Evolutionary conservation across 1,139 yeast species (phyloP).

Genomic region (Saccharomyces pastorianus): DNA sequence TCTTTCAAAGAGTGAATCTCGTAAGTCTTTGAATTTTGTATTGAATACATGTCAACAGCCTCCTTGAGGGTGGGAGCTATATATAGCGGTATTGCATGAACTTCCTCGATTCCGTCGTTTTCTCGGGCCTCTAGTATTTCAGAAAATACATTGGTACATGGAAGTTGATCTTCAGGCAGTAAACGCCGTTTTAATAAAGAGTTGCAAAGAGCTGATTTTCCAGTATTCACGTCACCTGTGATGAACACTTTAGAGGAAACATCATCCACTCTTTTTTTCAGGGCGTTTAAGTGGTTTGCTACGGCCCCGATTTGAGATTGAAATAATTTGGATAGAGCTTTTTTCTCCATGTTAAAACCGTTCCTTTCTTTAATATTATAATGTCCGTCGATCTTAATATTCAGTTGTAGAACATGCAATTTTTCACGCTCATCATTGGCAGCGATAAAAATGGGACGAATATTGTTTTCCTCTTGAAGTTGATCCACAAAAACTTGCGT

Average conservation of each 20-base stretch:
- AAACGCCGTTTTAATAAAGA: conserved; percentile 71
- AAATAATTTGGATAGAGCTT: conserved; percentile 25
- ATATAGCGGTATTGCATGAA: conserved; percentile 79
- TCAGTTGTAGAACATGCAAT: conserved; percentile 22
- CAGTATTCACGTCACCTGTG: conserved; percentile 95
- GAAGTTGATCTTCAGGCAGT: conserved; percentile 94
- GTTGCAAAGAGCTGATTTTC: conserved; percentile 93
- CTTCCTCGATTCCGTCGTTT: conserved; percentile 76
- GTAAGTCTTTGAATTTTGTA: conserved; percentile 59
- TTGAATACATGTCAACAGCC: conserved; percentile 39
- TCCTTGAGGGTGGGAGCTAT: conserved; percentile 28
- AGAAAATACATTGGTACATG: conserved; percentile 93
- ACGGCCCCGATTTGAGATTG: conserved; percentile 32
- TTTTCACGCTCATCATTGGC: conserved; percentile 6
- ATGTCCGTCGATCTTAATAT: conserved; percentile 25
- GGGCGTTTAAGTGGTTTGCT: conserved; percentile 58
- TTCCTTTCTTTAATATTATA: conserved; percentile 9
- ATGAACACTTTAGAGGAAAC: conserved; percentile 89
- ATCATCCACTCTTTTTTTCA: conserved; percentile 81
- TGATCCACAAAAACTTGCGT: conserved; percentile 18
- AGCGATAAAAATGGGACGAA: conserved; percentile 24
- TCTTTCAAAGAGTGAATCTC: conserved; percentile 46
- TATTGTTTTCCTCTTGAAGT: conserved; percentile 21
- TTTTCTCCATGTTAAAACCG: conserved; percentile 21
- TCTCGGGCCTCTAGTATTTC: conserved; percentile 83